Conservation (phyloP, 2,329 filamentous ascomycete species). For the Talaromyces rugulosus region DNA sequence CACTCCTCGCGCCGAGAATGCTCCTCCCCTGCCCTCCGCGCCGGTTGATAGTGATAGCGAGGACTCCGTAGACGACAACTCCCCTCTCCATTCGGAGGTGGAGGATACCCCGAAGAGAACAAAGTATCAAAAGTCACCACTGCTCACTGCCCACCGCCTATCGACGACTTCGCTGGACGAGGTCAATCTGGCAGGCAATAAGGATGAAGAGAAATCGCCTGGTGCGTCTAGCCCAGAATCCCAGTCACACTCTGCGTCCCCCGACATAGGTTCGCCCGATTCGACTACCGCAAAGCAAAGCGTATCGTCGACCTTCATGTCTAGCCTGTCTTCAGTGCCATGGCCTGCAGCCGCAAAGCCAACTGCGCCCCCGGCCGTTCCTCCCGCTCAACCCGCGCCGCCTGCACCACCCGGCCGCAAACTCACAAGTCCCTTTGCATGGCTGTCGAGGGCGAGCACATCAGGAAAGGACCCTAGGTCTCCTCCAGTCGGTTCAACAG, state of each 20-base stretch:
- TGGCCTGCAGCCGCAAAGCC: conserved; percentile 10
- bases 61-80: conserved; percentile 17
- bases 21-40: conserved; percentile 24
- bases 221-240: conserved; percentile 21
- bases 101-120: conserved; percentile 32
- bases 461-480: conserved; percentile 53
- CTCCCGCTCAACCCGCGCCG: conserved; percentile 31
- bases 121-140: conserved; percentile 47
- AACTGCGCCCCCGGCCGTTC: conserved; percentile 33
- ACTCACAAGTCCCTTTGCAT: conserved; percentile 81
- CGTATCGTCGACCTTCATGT: conserved; percentile 53
- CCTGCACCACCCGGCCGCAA: conserved; percentile 54
- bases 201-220: conserved; percentile 43
- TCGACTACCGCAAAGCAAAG: conserved; percentile 28
- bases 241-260: conserved; percentile 23
- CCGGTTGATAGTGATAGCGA: conserved; percentile 18
- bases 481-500: conserved; percentile 47
- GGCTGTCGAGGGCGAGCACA: conserved; percentile 64
- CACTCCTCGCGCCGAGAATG: conserved; percentile 34
- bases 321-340: conserved; percentile 58
- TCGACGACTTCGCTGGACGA: conserved; percentile 59
- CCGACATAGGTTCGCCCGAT: conserved; percentile 29
- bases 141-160: conserved; percentile 50
- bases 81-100: conserved; percentile 25
- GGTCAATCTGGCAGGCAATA: conserved; percentile 61